These are phyloP conservation scores for Paecilomyces sp. DNA, from an alignment of 2,329 filamentous ascomycete genomes.

Conservation along the genomic window DNA sequence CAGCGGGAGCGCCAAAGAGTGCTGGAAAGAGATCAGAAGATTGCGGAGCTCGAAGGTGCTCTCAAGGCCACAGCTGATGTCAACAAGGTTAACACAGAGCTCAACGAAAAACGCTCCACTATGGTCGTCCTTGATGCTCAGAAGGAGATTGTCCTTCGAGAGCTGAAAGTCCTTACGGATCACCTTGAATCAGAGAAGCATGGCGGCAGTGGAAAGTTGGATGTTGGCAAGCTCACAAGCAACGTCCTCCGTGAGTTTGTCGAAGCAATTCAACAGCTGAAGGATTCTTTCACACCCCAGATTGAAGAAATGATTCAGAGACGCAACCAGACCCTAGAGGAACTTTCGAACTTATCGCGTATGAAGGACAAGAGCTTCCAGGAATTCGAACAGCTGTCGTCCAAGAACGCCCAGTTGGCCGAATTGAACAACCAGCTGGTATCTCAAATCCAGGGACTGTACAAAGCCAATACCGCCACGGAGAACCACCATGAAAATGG, in stretches of 20 bases:
- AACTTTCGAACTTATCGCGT: conserved; percentile 72
- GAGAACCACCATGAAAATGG: conserved; percentile 39
- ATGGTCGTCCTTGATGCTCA: conserved; percentile 91
- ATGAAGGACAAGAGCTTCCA: conserved; percentile 89
- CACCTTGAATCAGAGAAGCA: conserved; percentile 77
- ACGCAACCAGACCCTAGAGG: conserved; percentile 74
- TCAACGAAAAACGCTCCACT: conserved; percentile 89
- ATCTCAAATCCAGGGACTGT: conserved; percentile 85
- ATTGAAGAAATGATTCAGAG: conserved; percentile 89
- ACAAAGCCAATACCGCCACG: conserved; percentile 60
- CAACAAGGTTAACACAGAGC: conserved; percentile 75
- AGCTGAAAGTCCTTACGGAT: conserved; percentile 81
- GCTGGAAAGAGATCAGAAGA: conserved; percentile 76
- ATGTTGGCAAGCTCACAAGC: conserved; percentile 63
- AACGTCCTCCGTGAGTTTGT: conserved; percentile 57
- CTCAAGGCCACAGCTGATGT: conserved; percentile 55
- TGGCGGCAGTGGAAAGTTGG: conserved; percentile 69
- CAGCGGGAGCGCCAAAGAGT: conserved; percentile 77
- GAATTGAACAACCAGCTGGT: conserved; percentile 95
- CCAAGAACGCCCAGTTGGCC: conserved; percentile 87
- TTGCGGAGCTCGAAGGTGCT: conserved; percentile 65
- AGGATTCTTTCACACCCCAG: conserved; percentile 66
- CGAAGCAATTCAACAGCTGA: conserved; percentile 58
- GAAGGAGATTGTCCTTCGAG: conserved; percentile 88
- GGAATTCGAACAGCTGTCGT: conserved; percentile 90